These are phyloP conservation scores for Zygotorulaspora danielsina DNA, from an alignment of 805 yeast species.

Conservation along the genomic window DNA sequence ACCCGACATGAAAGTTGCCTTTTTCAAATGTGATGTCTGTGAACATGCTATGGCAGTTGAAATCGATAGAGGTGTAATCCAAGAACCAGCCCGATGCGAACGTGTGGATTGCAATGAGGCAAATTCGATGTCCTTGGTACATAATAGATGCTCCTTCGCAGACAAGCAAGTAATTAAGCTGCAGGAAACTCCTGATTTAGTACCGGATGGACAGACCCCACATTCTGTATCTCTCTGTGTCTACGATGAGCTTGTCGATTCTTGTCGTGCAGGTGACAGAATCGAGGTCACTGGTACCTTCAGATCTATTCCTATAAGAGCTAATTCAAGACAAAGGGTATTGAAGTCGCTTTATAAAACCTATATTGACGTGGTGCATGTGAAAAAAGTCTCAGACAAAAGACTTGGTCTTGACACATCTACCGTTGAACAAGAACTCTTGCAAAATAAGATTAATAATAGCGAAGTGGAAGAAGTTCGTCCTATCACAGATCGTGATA, in stretches of 20 bases:
- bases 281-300: conserved; percentile 94
- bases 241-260: conserved; percentile 92
- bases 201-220: conserved; percentile 98
- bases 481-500: conserved; percentile 63
- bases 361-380: conserved; percentile 88
- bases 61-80: conserved; percentile 89
- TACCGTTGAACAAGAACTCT: conserved; percentile 44
- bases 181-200: conserved; percentile 94
- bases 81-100: conserved; percentile 93
- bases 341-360: conserved; percentile 85
- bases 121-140: conserved; percentile 85
- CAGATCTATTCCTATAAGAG: conserved; percentile 86
- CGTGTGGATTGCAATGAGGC: conserved; percentile 75
- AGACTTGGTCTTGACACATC: conserved; percentile 77
- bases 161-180: conserved; percentile 92
- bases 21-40: conserved; percentile 92
- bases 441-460: conserved; percentile 48
- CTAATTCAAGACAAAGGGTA: conserved; percentile 79
- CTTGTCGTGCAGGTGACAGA: conserved; percentile 94
- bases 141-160: conserved; percentile 87
- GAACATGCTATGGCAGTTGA: conserved; percentile 89
- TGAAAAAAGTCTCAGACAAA: conserved; percentile 77
- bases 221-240: conserved; percentile 92
- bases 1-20: conserved; percentile 97
- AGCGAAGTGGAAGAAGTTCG: conserved; percentile 73